Evolutionary conservation across 1,139 yeast genomes (phyloP).

Genomic region (Kluyveromyces marxianus): DNA sequence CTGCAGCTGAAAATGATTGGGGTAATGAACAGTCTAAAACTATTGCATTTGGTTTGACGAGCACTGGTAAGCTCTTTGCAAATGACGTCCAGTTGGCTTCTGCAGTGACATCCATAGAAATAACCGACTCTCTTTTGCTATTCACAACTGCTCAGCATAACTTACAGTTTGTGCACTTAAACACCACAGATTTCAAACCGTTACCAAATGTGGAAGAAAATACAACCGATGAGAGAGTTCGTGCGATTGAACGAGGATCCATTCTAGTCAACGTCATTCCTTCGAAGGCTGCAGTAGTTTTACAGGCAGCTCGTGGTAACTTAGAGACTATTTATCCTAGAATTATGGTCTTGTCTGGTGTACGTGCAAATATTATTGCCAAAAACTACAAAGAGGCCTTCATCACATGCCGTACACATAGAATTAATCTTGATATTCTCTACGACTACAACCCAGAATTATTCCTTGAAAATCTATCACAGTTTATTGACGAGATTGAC

Average conservation of each 20-base stretch:
- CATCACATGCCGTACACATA: constrained; percentile 75
- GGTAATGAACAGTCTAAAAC: constrained; percentile 27
- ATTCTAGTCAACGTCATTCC: constrained; percentile 74
- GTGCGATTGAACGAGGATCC: constrained; percentile 90
- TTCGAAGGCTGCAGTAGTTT: constrained; percentile 69
- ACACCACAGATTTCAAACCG: constrained; percentile 33
- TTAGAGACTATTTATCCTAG: constrained; percentile 91
- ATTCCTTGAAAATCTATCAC: constrained; percentile 56
- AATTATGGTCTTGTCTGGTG: constrained; percentile 81
- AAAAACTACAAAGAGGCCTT: constrained; percentile 66
- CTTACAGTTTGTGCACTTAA: constrained; percentile 74
- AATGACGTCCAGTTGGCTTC: constrained; percentile 55
- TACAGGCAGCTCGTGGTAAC: constrained; percentile 96
- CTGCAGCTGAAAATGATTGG: constrained; percentile 26
- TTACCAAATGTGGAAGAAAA: constrained; percentile 32
- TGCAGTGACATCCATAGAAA: constrained; percentile 75
- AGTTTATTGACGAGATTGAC: constrained; percentile 65
- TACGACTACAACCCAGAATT: constrained; percentile 77
- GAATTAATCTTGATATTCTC: constrained; percentile 83
- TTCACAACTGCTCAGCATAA: constrained; percentile 87
- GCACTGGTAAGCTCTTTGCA: constrained; percentile 67
- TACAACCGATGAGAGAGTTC: constrained; percentile 65
- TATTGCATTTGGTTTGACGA: constrained; percentile 63
- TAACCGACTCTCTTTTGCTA: constrained; percentile 65
- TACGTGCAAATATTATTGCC: constrained; percentile 57